Evolutionary conservation across 2,329 filamentous ascomycete genomes (phyloP), one percentile per base, ranked within the genome.

Genomic region (Ploettnerulaceae sp.): DNA sequence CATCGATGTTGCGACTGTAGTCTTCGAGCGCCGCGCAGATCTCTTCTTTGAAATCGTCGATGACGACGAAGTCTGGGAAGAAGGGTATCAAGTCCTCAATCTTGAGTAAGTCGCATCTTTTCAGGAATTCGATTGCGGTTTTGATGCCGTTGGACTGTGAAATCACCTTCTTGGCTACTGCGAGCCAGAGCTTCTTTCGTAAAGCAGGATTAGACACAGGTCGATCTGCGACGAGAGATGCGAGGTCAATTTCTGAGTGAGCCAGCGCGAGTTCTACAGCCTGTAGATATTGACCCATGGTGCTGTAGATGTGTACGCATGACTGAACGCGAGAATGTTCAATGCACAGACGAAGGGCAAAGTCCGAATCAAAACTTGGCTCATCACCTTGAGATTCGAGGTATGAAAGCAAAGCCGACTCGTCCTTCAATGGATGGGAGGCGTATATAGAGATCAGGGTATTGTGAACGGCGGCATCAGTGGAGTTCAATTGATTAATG

Each of bases 1-100:
- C 74, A 61, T 97, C 93, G 56, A 98, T 98, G 57, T 88, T 89
- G 28, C 87, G 84, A 36, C 82, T 86, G 69, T 98, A 98, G 54
- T 94, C 87, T 67, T 98, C 93, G 1, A 98, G 76, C 1, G 94
- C 93, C 0, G 81, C 75, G 69, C 93, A 98, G 28, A 98, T 97
- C 65, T 98, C 93, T 54, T 97, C 90, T 64, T 97, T 96, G 76
- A 98, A 98, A 66, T 97, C 93, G 64, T 98, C 93, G 52, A 98
- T 97, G 41, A 97, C 86, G 18, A 97, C 89, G 63, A 98, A 98
- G 65, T 98, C 93, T 0, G 93, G 93, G 69, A 98, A 98, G 72
- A 98, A 96, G 0, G 93, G 93, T 31, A 98, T 97, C 22, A 98
- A 70, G 61, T 98, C 93, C 69, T 98, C 93, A 54, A 98, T 98